phyloP scores from a whole-genome alignment of 768 basidiomycete species.

The Tylopilus intermedius region DNA sequence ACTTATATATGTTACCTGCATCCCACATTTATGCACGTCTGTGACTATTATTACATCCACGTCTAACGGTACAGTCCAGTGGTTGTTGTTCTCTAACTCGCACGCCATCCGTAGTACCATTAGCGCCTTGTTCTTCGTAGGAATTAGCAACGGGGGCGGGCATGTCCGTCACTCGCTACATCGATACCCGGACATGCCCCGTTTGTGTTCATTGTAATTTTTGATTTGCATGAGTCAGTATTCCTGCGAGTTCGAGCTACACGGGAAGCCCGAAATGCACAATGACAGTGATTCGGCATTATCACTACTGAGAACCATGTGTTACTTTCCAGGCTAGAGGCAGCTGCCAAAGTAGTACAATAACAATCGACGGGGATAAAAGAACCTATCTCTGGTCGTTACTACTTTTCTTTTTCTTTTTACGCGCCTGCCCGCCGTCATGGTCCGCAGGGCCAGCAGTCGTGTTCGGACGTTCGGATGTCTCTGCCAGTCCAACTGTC shows the following conservation, averaged over 20 bases:
- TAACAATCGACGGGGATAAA: background rate
- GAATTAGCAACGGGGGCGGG: background rate
- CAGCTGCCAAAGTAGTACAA: background rate
- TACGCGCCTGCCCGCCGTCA: background rate
- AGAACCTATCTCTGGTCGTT: slow-evolving; percentile 1
- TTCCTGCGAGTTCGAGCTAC: no score
- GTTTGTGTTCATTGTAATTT: background rate
- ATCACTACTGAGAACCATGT: background rate
- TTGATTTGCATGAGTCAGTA: background rate
- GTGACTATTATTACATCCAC: background rate
- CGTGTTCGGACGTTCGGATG: background rate
- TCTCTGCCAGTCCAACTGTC: background rate
- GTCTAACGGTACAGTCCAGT: background rate
- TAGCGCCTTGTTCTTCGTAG: background rate
- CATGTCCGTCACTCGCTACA: background rate
- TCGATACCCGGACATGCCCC: background rate
- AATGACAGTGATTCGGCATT: no score
- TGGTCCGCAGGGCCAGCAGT: background rate
- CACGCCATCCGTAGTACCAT: background rate
- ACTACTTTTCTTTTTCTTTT: slow-evolving; percentile 14
- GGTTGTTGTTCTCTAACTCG: background rate
- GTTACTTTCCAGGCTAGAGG: background rate
- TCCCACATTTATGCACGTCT: slow-evolving; percentile 2
- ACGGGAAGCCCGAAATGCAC: no score
- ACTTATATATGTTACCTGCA: slow-evolving; percentile 5